Evolutionary conservation across 371 early-diverging fungal genomes (phyloP), one percentile per base, ranked within the genome.

Genomic region (Chytridium lagenaria): DNA sequence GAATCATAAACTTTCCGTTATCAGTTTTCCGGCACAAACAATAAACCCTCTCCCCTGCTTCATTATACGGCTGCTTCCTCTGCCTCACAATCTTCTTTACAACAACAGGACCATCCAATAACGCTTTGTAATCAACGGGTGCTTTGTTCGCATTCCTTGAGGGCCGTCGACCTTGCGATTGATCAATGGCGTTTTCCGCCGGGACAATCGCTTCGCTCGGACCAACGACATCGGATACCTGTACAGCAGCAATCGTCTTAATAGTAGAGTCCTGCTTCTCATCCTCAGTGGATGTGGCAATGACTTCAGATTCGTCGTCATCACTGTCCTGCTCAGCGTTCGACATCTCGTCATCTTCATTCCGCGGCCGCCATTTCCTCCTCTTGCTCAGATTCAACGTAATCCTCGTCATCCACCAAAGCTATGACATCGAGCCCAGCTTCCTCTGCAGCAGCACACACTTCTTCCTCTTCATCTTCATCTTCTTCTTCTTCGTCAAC

Each of bases 1-100:
- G 88, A 55, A 93, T 90, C 93, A 93, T 93, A 3, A 91, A 90
- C 38, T 87, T 85, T 38, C 92, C 91, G 69, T 86, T 82, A 55
- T 92, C 92, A 1, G 88, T 87, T 52, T 86, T 81, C 49, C 89
- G 84, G 73, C 93, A 93, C 22, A 87, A 77, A 71, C 93, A 93
- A 74, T 92, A 93, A 0, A 92, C 80, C 30, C 78, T 76, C 67
- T 73, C 71, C 22, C 84, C 84, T 31, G 78, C 50, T 40, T 77
- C 79, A 70, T 85, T 78, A 61, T 76, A 75, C 5, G 71, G 70
- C 50, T 74, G 68, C 63, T 78, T 78, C 37, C 67, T 55, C 16
- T 71, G 64, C 22, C 77, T 71, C 26, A 79, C 76, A 28, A 72
- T 26, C 5, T 52, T 12, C 26, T 52, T 52, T 23, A 22, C 26